Evolutionary conservation across 176 grass and related monocot species (phyloP).

Genomic region (Secale cereale): DNA sequence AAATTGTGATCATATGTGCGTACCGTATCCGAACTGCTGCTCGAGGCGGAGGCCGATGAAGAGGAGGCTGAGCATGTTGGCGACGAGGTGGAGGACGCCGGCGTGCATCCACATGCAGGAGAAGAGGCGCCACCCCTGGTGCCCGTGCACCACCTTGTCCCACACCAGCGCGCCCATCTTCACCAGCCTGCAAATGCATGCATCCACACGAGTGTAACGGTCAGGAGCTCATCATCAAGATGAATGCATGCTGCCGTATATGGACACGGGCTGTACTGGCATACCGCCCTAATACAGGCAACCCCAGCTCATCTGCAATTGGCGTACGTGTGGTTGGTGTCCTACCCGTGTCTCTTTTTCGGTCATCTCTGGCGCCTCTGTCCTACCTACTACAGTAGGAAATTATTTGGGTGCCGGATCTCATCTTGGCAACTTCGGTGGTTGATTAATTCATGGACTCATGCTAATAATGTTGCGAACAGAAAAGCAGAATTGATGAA

Average conservation of each 20-base stretch:
- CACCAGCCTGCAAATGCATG: constrained; percentile 46
- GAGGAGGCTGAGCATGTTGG: constrained; percentile 89
- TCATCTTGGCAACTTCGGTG: background rate
- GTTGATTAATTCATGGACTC: background rate
- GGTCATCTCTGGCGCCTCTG: background rate
- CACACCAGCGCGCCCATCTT: constrained; percentile 89
- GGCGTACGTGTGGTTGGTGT: background rate
- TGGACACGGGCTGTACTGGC: background rate
- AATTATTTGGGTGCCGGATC: constrained; percentile 4
- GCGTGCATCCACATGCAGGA: constrained; percentile 90
- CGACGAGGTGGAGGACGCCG: constrained; percentile 71
- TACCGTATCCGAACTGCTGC: constrained; percentile 82
- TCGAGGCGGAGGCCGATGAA: constrained; percentile 92
- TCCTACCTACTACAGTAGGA: too few relatives aligned
- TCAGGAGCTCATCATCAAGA: constrained; percentile 15
- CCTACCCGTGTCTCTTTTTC: background rate
- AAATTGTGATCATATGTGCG: too few relatives aligned
- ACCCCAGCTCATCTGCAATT: background rate
- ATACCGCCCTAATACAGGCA: background rate
- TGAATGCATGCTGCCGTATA: background rate
- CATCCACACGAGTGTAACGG: background rate
- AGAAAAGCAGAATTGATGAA: too few relatives aligned
- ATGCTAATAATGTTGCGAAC: background rate
- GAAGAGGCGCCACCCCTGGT: constrained; percentile 79
- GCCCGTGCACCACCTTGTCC: constrained; percentile 72